Conservation (phyloP, 768 basidiomycete genomes). For the Psilocybe cubensis region DNA sequence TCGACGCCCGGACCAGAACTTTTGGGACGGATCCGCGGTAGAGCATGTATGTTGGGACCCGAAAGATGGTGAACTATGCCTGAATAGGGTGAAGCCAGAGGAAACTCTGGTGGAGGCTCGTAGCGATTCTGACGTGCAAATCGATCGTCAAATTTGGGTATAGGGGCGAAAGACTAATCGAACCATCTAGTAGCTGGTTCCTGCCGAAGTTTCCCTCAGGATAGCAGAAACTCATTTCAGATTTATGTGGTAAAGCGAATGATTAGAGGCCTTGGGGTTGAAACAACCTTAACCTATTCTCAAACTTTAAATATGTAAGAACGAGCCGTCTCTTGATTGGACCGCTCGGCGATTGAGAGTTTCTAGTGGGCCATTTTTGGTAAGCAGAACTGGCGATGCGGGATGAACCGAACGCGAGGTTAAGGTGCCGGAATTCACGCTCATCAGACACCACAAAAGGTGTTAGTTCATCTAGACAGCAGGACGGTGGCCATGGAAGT, state of each 20-base stretch:
- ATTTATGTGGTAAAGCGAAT: conserved; percentile 82
- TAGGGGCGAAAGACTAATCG: conserved; percentile 97
- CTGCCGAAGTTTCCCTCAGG: conserved; percentile 86
- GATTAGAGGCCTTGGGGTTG: conserved; percentile 91
- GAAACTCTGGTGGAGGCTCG: conserved; percentile 96
- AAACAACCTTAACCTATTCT: conserved; percentile 86
- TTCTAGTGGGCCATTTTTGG: conserved; percentile 83
- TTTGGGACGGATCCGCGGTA: conserved; percentile 76
- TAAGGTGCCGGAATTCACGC: conserved; percentile 82
- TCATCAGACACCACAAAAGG: conserved; percentile 87
- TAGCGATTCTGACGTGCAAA: conserved; percentile 97
- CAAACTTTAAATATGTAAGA: conserved; percentile 88
- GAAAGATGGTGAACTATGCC: conserved; percentile 91
- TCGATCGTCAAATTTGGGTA: conserved; percentile 95
- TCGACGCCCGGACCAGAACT: conserved; percentile 76
- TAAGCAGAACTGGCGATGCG: conserved; percentile 72
- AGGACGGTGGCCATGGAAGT: conserved; percentile 20
- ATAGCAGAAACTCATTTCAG: conserved; percentile 59
- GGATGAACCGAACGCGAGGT: conserved; percentile 73
- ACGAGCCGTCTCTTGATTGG: conserved; percentile 81
- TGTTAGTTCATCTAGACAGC: conserved; percentile 77
- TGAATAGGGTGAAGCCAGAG: conserved; percentile 93
- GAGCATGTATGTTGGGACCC: conserved; percentile 87
- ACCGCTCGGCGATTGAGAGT: conserved; percentile 84
- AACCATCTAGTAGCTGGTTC: conserved; percentile 94